These are phyloP conservation scores for Colletotrichum falcatum DNA, from an alignment of 2,329 filamentous ascomycete genomes.

Conservation along the genomic window DNA sequence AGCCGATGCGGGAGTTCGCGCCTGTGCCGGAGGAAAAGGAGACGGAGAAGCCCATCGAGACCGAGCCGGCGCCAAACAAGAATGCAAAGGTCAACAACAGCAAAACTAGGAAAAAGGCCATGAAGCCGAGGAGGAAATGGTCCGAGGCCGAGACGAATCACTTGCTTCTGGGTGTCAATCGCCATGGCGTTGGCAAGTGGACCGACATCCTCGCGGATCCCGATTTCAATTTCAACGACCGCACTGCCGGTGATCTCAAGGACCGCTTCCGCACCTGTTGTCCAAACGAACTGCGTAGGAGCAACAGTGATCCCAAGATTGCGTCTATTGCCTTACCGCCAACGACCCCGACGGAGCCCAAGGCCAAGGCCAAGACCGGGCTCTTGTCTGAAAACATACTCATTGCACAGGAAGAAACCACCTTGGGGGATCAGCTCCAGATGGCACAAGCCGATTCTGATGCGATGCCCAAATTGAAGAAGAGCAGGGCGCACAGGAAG, in stretches of 20 bases:
- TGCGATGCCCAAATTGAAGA: constrained; percentile 57
- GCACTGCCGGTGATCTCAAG: constrained; percentile 73
- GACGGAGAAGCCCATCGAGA: constrained; percentile 45
- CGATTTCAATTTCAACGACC: constrained; percentile 70
- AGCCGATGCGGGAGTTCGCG: constrained; percentile 57
- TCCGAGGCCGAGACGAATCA: constrained; percentile 74
- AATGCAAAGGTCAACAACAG: constrained; percentile 42
- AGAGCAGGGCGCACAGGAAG: constrained; percentile 66
- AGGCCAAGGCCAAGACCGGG: constrained; percentile 56
- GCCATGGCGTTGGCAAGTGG: constrained; percentile 75
- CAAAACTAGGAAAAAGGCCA: constrained; percentile 65
- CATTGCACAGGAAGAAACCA: constrained; percentile 58
- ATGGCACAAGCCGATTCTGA: constrained; percentile 48
- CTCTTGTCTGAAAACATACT: constrained; percentile 68
- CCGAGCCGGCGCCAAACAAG: constrained; percentile 46
- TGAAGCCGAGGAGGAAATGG: constrained; percentile 72
- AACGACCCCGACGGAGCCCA: constrained; percentile 44
- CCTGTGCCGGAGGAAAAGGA: constrained; percentile 47
- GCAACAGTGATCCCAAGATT: constrained; percentile 49
- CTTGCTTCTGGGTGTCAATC: constrained; percentile 69
- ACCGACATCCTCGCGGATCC: constrained; percentile 72
- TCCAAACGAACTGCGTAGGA: constrained; percentile 67
- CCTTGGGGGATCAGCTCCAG: constrained; percentile 42
- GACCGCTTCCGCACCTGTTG: constrained; percentile 76
- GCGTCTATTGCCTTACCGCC: constrained; percentile 32